Evolutionary conservation across 768 basidiomycete genomes (phyloP), one percentile per base, ranked within the genome.

Genomic region (Cystofilobasidium ferigula): DNA sequence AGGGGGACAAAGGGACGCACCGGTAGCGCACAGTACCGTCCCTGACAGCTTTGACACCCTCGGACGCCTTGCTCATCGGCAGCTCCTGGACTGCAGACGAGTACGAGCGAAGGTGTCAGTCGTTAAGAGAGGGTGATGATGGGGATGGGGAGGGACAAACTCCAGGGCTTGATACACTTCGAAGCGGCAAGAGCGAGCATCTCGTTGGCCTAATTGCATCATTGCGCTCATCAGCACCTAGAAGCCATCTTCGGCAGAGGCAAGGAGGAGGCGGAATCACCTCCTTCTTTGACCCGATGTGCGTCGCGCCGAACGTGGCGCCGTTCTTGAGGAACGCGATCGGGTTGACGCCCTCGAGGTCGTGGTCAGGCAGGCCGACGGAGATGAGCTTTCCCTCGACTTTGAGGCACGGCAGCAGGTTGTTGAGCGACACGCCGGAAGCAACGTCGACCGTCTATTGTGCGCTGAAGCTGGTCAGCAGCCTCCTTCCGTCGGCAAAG

Each of bases 111-210:
- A 8, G 38, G 38, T 40, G 38, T 9, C 38, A 40, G 16, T 16
- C 16, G 38, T 9, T 40, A 40, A 40, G 8, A 40, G 38, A 40
- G 38, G 16, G n/a, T n/a, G n/a, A n/a, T n/a, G n/a, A n/a, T n/a
- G n/a, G n/a, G n/a, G n/a, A n/a, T n/a, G n/a, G n/a, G n/a, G n/a
- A n/a, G n/a, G n/a, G n/a, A 40, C 38, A 9, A 8, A 40, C 38
- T 54, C 51, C 51, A 54, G 7, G 51, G 51, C 51, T 54, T 54
- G 69, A 85, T 75, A 1, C 77, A 75, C 73, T 85, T 82, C 68
- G 81, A 77, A 7, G 79, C 80, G 1, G 82, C 83, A 32, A 86
- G 79, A 61, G 82, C 73, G 42, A 85, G 78, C 84, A 85, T 86
- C 63, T 80, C 79, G 22, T 78, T 62, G 24, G 78, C 80, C 45